Conservation (phyloP, 768 basidiomycete genomes). For the Kwoniella newhampshirensis region DNA sequence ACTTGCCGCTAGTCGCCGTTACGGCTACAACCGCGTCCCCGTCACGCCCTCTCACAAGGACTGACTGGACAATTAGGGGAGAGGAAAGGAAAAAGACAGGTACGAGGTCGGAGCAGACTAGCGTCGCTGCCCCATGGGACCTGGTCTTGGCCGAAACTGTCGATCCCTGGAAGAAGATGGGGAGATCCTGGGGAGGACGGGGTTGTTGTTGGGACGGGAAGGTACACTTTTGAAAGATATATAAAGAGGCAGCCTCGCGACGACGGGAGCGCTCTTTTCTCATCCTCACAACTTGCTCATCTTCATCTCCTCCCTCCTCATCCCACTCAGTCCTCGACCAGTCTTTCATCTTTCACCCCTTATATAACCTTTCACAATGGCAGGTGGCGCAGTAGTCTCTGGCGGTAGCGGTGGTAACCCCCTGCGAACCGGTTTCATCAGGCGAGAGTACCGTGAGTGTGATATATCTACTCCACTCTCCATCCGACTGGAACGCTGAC, state of each 20-base stretch:
- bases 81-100: background rate
- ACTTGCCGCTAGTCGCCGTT: too few relatives aligned
- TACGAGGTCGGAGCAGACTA: background rate
- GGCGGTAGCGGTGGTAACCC: constrained; percentile 48
- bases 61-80: too few relatives aligned
- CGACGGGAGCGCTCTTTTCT: background rate
- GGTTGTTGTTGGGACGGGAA: background rate
- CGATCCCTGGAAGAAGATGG: background rate
- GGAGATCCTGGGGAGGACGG: constrained; percentile 1
- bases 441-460: constrained; percentile 45
- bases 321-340: background rate
- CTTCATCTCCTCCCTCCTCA: constrained; percentile 3
- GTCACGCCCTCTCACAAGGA: too few relatives aligned
- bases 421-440: constrained; percentile 46
- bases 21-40: too few relatives aligned
- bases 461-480: background rate
- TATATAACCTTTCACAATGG: constrained; percentile 35
- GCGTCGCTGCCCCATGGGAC: constrained; percentile 18
- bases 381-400: constrained; percentile 47
- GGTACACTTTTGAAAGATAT: background rate
- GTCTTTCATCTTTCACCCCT: background rate
- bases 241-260: constrained; percentile 9
- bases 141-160: background rate
- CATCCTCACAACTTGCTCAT: constrained; percentile 5
- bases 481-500: constrained; percentile 44